Evolutionary conservation across 1,284 basidiomycete genomes (phyloP).

Genomic region (Ustilago bromivora): DNA sequence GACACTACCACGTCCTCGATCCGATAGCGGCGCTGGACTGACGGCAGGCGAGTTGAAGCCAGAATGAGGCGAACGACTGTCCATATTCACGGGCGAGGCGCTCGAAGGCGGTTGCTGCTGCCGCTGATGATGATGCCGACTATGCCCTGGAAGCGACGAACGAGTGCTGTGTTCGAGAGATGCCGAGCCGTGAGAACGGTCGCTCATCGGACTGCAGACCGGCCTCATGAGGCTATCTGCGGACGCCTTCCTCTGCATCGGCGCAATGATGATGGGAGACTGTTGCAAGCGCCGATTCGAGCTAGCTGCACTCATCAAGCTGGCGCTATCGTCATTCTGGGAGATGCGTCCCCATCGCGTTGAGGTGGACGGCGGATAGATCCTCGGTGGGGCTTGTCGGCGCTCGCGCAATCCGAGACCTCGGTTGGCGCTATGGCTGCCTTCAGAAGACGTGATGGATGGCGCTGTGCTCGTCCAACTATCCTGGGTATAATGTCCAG

Average conservation of each 20-base stretch:
- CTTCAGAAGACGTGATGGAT: conserved; percentile 41
- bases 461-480: conserved; percentile 39
- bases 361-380: conserved; percentile 54
- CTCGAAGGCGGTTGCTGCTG: not conserved
- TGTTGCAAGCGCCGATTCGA: conserved; percentile 22
- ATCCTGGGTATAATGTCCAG: conserved; percentile 35
- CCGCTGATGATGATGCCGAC: not conserved
- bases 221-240: conserved; percentile 32
- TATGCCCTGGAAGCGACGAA: not conserved
- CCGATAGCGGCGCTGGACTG: not conserved
- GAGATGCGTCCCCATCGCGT: conserved; percentile 38
- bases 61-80: conserved; percentile 3
- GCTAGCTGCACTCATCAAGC: not conserved
- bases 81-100: not conserved
- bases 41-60: conserved; percentile 12
- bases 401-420: conserved; percentile 49
- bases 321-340: conserved; percentile 30
- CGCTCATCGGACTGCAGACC: conserved; percentile 37
- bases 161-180: conserved; percentile 5
- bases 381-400: conserved; percentile 55
- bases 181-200: conserved; percentile 19
- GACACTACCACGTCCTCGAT: conserved; percentile 4
- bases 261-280: conserved; percentile 14
- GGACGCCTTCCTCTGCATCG: conserved; percentile 33
- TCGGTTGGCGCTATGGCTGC: conserved; percentile 19